Base-by-base conservation (phyloP, 1,284 basidiomycete species). In the Megacollybia platyphylla region DNA sequence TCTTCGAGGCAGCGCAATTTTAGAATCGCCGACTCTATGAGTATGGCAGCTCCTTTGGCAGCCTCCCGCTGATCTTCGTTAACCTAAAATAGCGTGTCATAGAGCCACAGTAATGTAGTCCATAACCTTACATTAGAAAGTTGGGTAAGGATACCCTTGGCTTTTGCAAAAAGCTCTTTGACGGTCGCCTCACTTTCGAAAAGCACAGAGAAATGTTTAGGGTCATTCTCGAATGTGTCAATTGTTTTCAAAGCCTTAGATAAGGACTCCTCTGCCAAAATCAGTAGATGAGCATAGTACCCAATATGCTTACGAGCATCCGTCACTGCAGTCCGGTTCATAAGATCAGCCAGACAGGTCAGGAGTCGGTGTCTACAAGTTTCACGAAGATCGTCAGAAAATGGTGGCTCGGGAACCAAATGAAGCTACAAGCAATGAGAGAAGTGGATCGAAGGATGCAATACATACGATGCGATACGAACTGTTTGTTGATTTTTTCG, bases 261-360 rank as follows among this genome's bases (percentile, higher is more conserved):
- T 69, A 3, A 88, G 64, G 93, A 92, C 75, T 51, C 52, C 60
- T 7, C 10, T 18, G 34, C 40, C 29, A 39, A 44, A 40, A 30
- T 42, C 30, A 18, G 11, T 36, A 36, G 7, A 29, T 29, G 42
- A 44, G 41, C 28, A 42, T 46, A 41, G 13, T 24, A 5, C 9
- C 17, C 31, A 30, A 18, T 39, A 40, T 15, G 37, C 18, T 43
- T 56, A 15, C 44, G 34, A 75, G 75, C 71, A 52, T 60, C 61
- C 51, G 76, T 79, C 37, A 77, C 53, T 20, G 70, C 49, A 0
- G 65, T 63, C 1, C 67, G 77, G 27, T 67, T 65, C 7, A 76
- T 81, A 11, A 96, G 70, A 49, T 91, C 84, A 11, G 80, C 79
- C 28, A 96, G 64, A 56, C 79, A 84, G 26, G 75, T 65, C 40